These are phyloP conservation scores for Gossypium herbaceum DNA, from an alignment of 345 rosid genomes.

Conservation along the genomic window DNA sequence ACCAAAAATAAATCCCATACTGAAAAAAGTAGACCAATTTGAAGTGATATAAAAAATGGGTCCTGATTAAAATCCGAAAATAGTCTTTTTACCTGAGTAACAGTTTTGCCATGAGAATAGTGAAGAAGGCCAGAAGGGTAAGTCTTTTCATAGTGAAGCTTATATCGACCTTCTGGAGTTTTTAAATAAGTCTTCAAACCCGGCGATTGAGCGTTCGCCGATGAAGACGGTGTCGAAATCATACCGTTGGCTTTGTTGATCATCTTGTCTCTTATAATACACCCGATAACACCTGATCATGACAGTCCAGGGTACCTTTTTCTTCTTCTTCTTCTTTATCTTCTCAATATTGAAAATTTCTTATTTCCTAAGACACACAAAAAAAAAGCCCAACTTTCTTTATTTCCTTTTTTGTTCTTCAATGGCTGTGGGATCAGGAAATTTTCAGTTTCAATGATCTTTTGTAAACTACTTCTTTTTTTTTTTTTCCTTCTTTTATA, in stretches of 20 bases:
- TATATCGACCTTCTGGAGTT: constrained; percentile 97
- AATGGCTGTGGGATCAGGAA: constrained; percentile 51
- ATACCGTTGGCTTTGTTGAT: constrained; percentile 80
- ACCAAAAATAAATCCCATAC: background rate
- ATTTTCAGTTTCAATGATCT: too few relatives aligned
- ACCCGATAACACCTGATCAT: constrained; percentile 61
- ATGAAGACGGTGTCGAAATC: constrained; percentile 67
- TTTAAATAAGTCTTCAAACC: constrained; percentile 96
- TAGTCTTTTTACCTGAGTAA: constrained; percentile 60
- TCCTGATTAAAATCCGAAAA: constrained; percentile 2
- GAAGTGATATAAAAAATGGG: background rate
- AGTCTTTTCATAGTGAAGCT: constrained; percentile 94
- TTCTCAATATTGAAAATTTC: constrained; percentile 4
- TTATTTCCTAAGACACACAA: background rate
- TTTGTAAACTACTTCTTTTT: too few relatives aligned
- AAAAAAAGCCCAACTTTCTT: background rate
- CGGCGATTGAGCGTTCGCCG: constrained; percentile 76
- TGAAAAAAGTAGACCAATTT: background rate
- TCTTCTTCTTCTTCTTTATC: background rate
- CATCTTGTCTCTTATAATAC: constrained; percentile 40
- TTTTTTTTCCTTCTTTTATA: too few relatives aligned
- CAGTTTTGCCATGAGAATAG: constrained; percentile 93
- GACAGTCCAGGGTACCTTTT: constrained; percentile 42
- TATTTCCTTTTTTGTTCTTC: constrained; percentile 15
- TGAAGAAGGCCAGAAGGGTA: constrained; percentile 93